Conservation (phyloP, 352 stramenopile species). For the Phytopythium aichiense region DNA sequence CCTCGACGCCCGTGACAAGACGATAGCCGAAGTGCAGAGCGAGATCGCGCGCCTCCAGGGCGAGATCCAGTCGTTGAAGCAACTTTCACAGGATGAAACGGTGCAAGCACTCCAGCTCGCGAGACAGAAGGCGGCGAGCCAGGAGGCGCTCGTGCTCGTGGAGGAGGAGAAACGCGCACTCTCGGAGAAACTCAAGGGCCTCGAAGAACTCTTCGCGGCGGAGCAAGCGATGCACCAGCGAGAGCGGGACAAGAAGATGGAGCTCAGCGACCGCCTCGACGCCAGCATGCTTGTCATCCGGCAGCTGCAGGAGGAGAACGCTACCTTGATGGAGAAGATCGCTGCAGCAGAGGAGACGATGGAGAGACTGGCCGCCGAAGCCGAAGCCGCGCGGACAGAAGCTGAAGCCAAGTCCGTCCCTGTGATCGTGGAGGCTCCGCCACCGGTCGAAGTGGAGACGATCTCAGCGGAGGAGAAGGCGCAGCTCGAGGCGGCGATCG, state of each 20-base stretch:
- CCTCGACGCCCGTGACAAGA: slow-evolving; percentile 18
- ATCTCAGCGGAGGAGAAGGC: slow-evolving; percentile 10
- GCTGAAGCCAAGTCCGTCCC: neutral
- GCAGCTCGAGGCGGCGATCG: slow-evolving; percentile 10
- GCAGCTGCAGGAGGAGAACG: slow-evolving; percentile 28
- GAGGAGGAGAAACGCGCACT: slow-evolving; percentile 56
- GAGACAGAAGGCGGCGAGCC: slow-evolving; percentile 46
- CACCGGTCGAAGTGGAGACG: slow-evolving; percentile 12
- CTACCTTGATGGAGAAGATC: slow-evolving; percentile 10
- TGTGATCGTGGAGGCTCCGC: neutral
- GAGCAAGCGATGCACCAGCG: slow-evolving; percentile 11
- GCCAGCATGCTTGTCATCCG: slow-evolving; percentile 14
- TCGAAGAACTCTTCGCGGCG: slow-evolving; percentile 22
- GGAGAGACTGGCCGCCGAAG: neutral
- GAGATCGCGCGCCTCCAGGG: slow-evolving; percentile 26
- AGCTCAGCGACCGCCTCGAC: slow-evolving; percentile 9
- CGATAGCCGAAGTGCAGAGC: slow-evolving; percentile 19
- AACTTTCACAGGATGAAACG: slow-evolving; percentile 71
- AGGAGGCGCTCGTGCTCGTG: slow-evolving; percentile 54
- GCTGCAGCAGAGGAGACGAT: neutral
- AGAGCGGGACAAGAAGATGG: slow-evolving; percentile 15
- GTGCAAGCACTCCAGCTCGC: slow-evolving; percentile 68
- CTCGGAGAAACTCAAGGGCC: slow-evolving; percentile 22
- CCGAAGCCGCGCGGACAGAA: neutral
- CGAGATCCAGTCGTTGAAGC: slow-evolving; percentile 30